Evolutionary conservation across 352 stramenopile genomes (phyloP).

Genomic region (Phytophthora sansomeana): DNA sequence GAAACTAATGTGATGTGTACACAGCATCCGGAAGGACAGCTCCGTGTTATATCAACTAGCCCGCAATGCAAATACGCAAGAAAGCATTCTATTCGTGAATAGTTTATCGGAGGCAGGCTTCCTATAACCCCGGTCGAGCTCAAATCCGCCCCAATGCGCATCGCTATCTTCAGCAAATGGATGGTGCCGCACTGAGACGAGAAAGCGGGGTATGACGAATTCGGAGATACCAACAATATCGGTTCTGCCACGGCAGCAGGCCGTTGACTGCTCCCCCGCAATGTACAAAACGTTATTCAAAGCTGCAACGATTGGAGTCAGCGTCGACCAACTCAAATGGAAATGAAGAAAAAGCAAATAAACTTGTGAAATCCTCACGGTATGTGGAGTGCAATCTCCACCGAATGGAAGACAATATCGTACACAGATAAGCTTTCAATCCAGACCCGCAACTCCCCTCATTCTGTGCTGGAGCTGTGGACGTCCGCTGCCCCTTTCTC

Average conservation of each 20-base stretch:
- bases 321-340: conserved; percentile 20
- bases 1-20: conserved; percentile 3
- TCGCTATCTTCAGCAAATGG: not conserved
- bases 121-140: conserved; percentile 44
- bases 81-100: conserved; percentile 91
- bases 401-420: conserved; percentile 19
- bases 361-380: conserved; percentile 31
- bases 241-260: conserved; percentile 17
- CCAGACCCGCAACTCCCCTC: conserved; percentile 16
- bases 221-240: conserved; percentile 20
- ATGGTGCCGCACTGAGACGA: not conserved
- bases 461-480: conserved; percentile 11
- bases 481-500: conserved; percentile 14
- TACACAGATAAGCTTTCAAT: conserved; percentile 24
- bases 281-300: conserved; percentile 43
- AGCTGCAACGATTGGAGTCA: conserved; percentile 37
- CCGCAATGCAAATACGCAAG: conserved; percentile 88
- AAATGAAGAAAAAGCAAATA: conserved; percentile 37
- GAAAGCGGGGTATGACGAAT: not conserved
- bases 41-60: conserved; percentile 86
- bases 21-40: conserved; percentile 85
- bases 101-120: conserved; percentile 90
- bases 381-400: not conserved
- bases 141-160: not conserved
- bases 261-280: conserved; percentile 11